phyloP scores from a whole-genome alignment of 1,284 basidiomycete species.

The Lentinus polychrous region DNA sequence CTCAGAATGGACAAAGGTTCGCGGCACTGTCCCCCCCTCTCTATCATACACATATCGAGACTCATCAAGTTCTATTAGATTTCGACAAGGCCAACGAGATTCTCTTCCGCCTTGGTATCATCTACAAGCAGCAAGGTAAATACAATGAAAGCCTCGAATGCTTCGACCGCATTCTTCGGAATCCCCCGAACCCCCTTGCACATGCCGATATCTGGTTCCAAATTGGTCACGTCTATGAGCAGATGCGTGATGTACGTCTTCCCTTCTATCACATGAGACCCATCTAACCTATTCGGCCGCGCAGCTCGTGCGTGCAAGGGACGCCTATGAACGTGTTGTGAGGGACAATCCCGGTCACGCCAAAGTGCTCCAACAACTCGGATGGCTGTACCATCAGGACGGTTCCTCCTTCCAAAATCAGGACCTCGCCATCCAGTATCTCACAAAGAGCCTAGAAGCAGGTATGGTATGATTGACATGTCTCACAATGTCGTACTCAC shows the following conservation, averaged over 20 bases:
- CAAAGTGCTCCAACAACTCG: constrained; percentile 96
- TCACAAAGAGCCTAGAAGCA: constrained; percentile 92
- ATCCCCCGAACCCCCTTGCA: constrained; percentile 91
- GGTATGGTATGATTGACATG: constrained; percentile 40
- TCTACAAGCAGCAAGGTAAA: constrained; percentile 98
- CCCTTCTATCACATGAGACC: constrained; percentile 4
- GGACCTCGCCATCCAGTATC: constrained; percentile 87
- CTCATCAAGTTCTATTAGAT: constrained; percentile 47
- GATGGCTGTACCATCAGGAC: constrained; percentile 96
- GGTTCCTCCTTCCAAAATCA: constrained; percentile 93
- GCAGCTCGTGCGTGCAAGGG: constrained; percentile 84
- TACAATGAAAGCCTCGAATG: constrained; percentile 81
- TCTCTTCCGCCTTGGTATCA: constrained; percentile 96
- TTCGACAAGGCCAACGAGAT: constrained; percentile 99
- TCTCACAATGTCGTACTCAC: neutral
- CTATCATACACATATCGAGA: constrained; percentile 27
- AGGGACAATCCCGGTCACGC: constrained; percentile 91
- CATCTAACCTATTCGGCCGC: constrained; percentile 8
- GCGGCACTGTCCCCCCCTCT: constrained; percentile 13
- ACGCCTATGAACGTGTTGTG: constrained; percentile 96
- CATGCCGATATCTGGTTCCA: constrained; percentile 99
- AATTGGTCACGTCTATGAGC: constrained; percentile 98
- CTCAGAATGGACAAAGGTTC: constrained; percentile 93
- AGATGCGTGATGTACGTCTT: constrained; percentile 83
- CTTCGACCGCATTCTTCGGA: constrained; percentile 94